Conservation (phyloP, 177 flowering plant species). For the Vitis hybrid region DNA sequence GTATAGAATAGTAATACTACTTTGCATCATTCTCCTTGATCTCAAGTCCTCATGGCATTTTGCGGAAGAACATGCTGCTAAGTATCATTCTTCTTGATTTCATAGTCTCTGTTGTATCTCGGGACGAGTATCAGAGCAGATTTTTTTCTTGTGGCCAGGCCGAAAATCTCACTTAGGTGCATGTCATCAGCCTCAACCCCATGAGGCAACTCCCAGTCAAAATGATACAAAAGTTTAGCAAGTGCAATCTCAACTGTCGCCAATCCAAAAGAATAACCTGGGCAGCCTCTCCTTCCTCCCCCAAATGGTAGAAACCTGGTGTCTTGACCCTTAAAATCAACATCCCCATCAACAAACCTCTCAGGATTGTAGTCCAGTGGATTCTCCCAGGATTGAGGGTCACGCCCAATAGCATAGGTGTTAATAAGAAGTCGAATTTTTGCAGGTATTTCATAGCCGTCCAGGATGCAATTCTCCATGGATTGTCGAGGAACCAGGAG, state of each 20-base stretch:
- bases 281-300: slow-evolving; percentile 60
- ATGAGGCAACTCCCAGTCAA: slow-evolving; percentile 51
- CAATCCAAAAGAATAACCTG: slow-evolving; percentile 40
- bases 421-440: slow-evolving; percentile 2
- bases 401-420: no score
- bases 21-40: neutral
- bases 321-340: slow-evolving; percentile 42
- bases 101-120: slow-evolving; percentile 10
- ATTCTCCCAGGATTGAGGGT: no score
- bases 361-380: slow-evolving; percentile 36
- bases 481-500: slow-evolving; percentile 49
- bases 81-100: no score
- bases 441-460: slow-evolving; percentile 36
- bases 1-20: no score
- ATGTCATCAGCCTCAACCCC: slow-evolving; percentile 34
- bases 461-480: slow-evolving; percentile 35
- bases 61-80: no score
- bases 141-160: slow-evolving; percentile 48
- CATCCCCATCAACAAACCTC: slow-evolving; percentile 26
- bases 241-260: slow-evolving; percentile 37
- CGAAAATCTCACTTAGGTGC: slow-evolving; percentile 46
- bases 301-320: slow-evolving; percentile 55
- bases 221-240: slow-evolving; percentile 43
- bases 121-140: slow-evolving; percentile 47
- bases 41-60: neutral